Conservation (phyloP, 768 basidiomycete genomes). For the Clathrus columnatus region DNA sequence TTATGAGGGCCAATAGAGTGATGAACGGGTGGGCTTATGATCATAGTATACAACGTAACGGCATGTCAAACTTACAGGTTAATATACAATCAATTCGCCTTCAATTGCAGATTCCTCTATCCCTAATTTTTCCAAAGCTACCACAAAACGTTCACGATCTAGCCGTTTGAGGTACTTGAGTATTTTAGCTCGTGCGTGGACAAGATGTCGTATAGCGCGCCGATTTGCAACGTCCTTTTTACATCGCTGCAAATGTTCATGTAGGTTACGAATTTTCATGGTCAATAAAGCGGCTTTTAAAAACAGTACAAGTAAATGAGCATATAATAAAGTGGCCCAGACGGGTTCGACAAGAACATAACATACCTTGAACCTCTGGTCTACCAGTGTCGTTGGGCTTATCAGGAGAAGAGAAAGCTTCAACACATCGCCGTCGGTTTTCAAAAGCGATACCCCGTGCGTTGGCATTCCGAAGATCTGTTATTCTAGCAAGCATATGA, state of each 20-base stretch:
- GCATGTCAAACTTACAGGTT: neutral
- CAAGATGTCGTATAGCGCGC: constrained; percentile 62
- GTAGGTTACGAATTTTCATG: constrained; percentile 73
- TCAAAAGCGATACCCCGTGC: constrained; percentile 80
- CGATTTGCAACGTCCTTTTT: constrained; percentile 73
- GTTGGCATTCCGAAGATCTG: constrained; percentile 85
- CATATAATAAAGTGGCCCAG: no score
- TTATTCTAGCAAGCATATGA: constrained; percentile 51
- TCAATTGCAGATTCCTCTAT: constrained; percentile 76
- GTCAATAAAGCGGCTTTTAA: constrained; percentile 82
- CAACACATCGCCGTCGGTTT: constrained; percentile 72
- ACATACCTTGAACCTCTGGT: constrained; percentile 83
- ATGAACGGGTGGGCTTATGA: no score
- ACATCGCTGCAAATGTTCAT: constrained; percentile 59
- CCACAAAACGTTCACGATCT: constrained; percentile 65
- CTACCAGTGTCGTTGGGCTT: constrained; percentile 71
- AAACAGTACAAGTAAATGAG: constrained; percentile 1
- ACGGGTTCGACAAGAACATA: neutral
- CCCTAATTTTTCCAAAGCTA: constrained; percentile 61
- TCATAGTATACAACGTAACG: no score
- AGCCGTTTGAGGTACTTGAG: constrained; percentile 66
- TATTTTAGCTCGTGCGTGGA: constrained; percentile 77
- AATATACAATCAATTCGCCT: constrained; percentile 75
- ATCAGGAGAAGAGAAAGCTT: constrained; percentile 63
- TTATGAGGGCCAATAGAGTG: no score